Evolutionary conservation across 2,329 filamentous ascomycete genomes (phyloP), one percentile per base, ranked within the genome.

Genomic region (Polytolypa hystricis): DNA sequence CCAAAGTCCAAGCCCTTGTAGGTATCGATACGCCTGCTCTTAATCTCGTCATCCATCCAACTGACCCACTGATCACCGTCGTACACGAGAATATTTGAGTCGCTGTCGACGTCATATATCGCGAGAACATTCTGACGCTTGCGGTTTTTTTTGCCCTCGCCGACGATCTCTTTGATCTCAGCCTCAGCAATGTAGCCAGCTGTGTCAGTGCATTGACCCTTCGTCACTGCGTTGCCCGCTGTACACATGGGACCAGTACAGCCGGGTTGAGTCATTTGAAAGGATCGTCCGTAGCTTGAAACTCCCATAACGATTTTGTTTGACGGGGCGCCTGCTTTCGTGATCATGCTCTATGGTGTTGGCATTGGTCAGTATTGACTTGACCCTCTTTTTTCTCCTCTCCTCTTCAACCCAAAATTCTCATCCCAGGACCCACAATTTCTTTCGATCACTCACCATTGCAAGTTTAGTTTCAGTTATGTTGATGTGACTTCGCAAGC

Each of bases 131-230:
- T n/a, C n/a, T n/a, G n/a, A n/a, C n/a, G n/a, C 31, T 37, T 40
- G 12, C 26, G 16, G 38, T 17, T 37, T 4, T 19, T 28, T 18
- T 19, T 19, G 18, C 12, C 33, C n/a, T 43, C 12, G 6, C 31
- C 26, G 16, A 50, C 47, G 42, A 62, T 53, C 11, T 58, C 48
- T 3, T 46, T 12, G 27, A 67, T 65, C 48, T 67, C 64, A 1
- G 56, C 55, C 30, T 64, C 45, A 2, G 60, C 45, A 4, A 66
- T 50, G 37, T 65, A 65, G 1, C 64, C 64, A 1, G 40, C 43
- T 0, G 57, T 63, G 3, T 32, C 43, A 1, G 63, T 69, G 42
- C 62, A 67, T 3, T 27, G 25, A 3, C 61, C 64, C 4, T 40
- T 33, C 2, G 38, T 32, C 0, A 61, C 61, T 1, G 45, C 28